Evolutionary conservation across 78 protist species (phyloP), one percentile per base, ranked within the genome.

Genomic region (Diacronema lutheri): DNA sequence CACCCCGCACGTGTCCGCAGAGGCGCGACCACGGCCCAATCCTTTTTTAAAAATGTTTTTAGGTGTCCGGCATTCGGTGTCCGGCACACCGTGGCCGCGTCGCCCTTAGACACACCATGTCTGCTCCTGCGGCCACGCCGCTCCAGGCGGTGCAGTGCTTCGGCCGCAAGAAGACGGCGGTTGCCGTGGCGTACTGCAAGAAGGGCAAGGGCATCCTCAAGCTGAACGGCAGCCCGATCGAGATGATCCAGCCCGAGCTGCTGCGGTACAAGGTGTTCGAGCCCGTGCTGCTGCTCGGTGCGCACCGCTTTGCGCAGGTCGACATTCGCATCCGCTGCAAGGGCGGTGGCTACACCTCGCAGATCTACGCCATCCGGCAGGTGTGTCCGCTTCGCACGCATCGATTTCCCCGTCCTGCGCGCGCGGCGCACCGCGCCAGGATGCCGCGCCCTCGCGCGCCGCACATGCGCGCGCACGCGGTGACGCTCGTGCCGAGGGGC

Each of bases 331-430:
- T 99, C 84, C 88, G 98, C 62, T 98, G 96, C 72, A n/a, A 83
- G 64, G 99, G 99, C 78, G 99, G 99, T 85, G 99, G 99, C 83
- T 83, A 91, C 72, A 89, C 89, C 56, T 71, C 99, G 56, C 99
- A 97, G 91, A 86, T 97, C 89, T 98, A 97, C 87, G 93, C 50
- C 16, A 44, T 44, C 50, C 50, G 50, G 50, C 50, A 44, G 50
- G 50, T 44, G 50, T 7, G 50, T 9, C 16, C 50, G 50, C 50
- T 3, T 44, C 16, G 79, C 64, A 1, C 29, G 50, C 21, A 1
- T 21, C 37, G 31, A 26, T 73, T 29, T 62, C 25, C n/a, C n/a
- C n/a, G n/a, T n/a, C n/a, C n/a, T n/a, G n/a, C n/a, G n/a, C n/a
- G n/a, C n/a, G n/a, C n/a, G n/a, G n/a, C n/a, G n/a, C n/a, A n/a